Evolutionary conservation across 2,329 filamentous ascomycete species (phyloP), one percentile per base, ranked within the genome.

Genomic region (Fusarium sp.): DNA sequence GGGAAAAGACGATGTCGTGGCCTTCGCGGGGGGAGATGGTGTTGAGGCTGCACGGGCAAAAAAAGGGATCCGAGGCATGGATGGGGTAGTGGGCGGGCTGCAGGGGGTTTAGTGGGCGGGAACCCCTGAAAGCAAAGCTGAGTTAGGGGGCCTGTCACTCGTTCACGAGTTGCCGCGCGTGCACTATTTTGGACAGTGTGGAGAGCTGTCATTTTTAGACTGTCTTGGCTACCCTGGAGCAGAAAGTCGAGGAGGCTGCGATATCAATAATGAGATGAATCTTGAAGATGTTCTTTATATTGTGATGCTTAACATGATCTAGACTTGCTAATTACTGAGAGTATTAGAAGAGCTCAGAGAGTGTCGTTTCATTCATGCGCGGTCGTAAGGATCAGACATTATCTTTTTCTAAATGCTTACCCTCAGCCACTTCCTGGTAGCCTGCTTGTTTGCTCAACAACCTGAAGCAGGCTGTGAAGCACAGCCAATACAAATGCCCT

Each of bases 21-120:
- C 76, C 74, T 78, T 70, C 66, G 72, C 69, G 74, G 68, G 74
- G 66, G 74, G 66, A n/a, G 61, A 64, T 77, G 76, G 66, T 76
- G 75, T 73, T 77, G 67, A 64, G 50, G 62, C 52, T 66, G 66
- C 47, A 66, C 22, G 43, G 43, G 43, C 20, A 47, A 14, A 47
- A 77, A 76, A 71, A 76, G 76, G 69, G 73, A 69, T 69, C 60
- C 61, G 72, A 73, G 76, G 67, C 65, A 70, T 58, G 22, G 56
- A 70, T 58, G 22, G 56, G 22, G 58, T 61, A 32, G 69, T 73
- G 71, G 68, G 60, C 63, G 57, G 64, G 54, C 57, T 72, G 59
- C 72, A 74, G 72, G 72, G 71, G 71, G 58, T n/a, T 47, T 69
- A 60, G 70, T 45, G 71, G 66, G 52, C 45, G 47, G 47, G 43